Conservation (phyloP, 192 early-diverging fungal genomes). For the Geosiphon pyriformis region DNA sequence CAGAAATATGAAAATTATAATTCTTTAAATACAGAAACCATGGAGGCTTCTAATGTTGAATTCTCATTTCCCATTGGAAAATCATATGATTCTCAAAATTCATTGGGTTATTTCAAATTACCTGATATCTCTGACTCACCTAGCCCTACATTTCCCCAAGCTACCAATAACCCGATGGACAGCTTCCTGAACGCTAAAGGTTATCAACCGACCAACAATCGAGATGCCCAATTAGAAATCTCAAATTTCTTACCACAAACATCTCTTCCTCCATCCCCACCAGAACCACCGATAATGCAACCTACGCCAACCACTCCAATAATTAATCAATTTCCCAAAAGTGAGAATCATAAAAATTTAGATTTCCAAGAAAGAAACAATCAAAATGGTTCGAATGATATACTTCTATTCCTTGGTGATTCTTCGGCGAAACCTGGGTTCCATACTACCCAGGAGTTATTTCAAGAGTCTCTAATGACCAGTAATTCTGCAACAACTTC, state of each 20-base stretch:
- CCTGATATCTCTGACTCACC: background rate
- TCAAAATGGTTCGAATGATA: too few species aligned
- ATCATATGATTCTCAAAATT: background rate
- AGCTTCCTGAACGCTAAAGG: background rate
- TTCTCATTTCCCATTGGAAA: background rate
- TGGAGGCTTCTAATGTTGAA: background rate
- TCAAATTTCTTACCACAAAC: too few species aligned
- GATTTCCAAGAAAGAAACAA: background rate
- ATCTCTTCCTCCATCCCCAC: background rate
- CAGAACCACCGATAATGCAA: background rate
- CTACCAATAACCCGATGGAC: background rate
- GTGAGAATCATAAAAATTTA: background rate
- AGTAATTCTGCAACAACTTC: background rate
- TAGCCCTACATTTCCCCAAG: too few species aligned
- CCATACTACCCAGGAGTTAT: background rate
- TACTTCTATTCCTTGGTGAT: conserved; percentile 5
- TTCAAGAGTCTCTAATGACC: background rate
- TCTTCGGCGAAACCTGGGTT: conserved; percentile 12
- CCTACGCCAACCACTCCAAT: background rate
- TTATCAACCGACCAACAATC: background rate
- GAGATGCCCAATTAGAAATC: background rate
- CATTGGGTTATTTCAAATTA: background rate
- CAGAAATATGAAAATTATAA: background rate
- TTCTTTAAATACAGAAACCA: background rate
- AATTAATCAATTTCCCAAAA: background rate